Evolutionary conservation across 2,329 filamentous ascomycete genomes (phyloP).

Genomic region (Waltergamsia citrina): DNA sequence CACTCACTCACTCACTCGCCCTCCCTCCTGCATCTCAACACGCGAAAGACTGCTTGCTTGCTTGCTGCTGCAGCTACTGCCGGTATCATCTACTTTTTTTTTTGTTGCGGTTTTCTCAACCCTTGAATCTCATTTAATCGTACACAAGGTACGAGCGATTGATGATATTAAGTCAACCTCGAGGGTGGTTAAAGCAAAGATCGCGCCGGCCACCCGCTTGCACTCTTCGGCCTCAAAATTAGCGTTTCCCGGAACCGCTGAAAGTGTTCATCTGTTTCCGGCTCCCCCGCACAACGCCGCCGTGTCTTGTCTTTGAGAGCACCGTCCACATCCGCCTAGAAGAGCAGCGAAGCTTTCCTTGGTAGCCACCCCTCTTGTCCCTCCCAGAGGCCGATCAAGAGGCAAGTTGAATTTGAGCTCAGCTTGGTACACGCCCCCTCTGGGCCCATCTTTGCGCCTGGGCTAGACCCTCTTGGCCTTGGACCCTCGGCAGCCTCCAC

Average conservation of each 20-base stretch:
- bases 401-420: no score
- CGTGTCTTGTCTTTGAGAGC: no score
- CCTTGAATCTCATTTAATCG: no score
- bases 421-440: not conserved
- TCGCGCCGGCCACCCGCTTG: no score
- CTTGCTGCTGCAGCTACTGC: no score
- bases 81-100: no score
- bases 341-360: not conserved
- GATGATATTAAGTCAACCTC: no score
- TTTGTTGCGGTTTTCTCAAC: no score
- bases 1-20: not conserved
- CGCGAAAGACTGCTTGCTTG: not conserved
- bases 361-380: not conserved
- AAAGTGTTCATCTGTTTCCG: conserved; percentile 1
- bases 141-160: no score
- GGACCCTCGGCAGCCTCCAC: conserved; percentile 19
- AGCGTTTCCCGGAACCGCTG: no score
- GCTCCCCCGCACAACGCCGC: conserved; percentile 1
- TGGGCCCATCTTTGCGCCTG: conserved; percentile 14
- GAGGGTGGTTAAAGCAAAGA: no score
- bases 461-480: conserved; percentile 25
- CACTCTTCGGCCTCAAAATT: no score
- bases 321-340: not conserved
- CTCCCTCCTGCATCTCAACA: not conserved
- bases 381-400: not conserved